Percentiles rank a stretch among this genome's conserved stretches.
phyloP scores from a whole-genome alignment of 148 eudicot species.

The Chenopodium berlandieri region DNA sequence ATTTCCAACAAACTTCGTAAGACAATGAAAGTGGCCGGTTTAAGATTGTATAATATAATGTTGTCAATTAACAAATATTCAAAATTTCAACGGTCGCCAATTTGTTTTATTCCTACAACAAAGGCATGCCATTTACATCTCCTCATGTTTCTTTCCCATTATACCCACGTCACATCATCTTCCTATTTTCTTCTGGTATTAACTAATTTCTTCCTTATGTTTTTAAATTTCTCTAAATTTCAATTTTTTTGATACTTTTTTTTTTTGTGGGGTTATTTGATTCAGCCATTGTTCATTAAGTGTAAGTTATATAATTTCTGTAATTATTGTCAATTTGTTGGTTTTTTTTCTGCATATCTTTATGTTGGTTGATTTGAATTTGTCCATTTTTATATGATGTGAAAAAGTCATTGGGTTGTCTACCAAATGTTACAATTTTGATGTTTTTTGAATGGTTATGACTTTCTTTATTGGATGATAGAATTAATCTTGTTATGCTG shows the following conservation, averaged over 20 bases:
- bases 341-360: not conserved
- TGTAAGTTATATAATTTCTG: slow-evolving; percentile 11
- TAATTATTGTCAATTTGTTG: not conserved
- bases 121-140: slow-evolving; percentile 35
- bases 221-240: not conserved
- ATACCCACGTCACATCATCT: slow-evolving; percentile 1
- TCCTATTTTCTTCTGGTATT: not conserved
- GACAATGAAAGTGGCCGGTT: slow-evolving; percentile 5
- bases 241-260: slow-evolving; percentile 3
- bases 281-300: not conserved
- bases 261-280: not conserved
- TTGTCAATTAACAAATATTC: slow-evolving; percentile 5
- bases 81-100: slow-evolving; percentile 32
- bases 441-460: slow-evolving; percentile 9
- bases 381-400: not conserved
- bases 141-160: slow-evolving; percentile 7
- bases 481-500: not conserved
- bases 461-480: not conserved
- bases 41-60: not conserved
- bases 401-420: slow-evolving; percentile 8
- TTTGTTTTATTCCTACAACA: slow-evolving; percentile 25
- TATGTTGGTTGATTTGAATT: not conserved
- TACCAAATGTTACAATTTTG: slow-evolving; percentile 21
- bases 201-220: not conserved
- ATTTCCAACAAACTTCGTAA: slow-evolving; percentile 11